Base-by-base conservation (phyloP, 306 rosid species). In the Styphnolobium japonicum region DNA sequence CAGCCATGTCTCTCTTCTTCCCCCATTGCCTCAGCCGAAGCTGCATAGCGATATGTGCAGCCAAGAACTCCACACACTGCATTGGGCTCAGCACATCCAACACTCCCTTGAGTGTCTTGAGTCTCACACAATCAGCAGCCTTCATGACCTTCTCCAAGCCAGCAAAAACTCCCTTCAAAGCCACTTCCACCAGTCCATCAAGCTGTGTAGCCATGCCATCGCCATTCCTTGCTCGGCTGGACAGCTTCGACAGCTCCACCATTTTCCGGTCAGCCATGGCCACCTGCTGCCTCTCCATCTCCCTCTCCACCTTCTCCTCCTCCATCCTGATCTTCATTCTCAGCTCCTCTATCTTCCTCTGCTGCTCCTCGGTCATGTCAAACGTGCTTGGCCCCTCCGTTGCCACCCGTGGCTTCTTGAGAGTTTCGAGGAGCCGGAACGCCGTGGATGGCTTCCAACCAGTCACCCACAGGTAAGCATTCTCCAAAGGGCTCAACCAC, bases 111-210 rank as follows among this genome's bases (percentile, higher is more conserved):
- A 93, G 43, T 11, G 95, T 71, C 82, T 87, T 90, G 42, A 91
- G 84, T 61, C 98, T 87, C 52, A 85, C 94, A 64, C 97, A 90
- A 80, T 93, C 97, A 0, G 97, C 92, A 51, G 83, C 88, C 85
- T 93, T 90, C 94, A 93, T 85, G 0, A 84, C 75, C 62, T 63
- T 84, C 89, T 91, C 98, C 71, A 93, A 31, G 23, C 89, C 88
- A 0, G 19, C 79, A 69, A 87, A 14, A 11, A 93, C 48, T 0
- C 81, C 82, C 25, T 79, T 86, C 84, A 93, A 1, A 0, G 89
- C 93, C 21, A 65, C 84, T 3, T 82, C 86, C 31, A 71, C 89
- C 51, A 69, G 11, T 31, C 64, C 74, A 15, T 84, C 89, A 3
- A 82, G 52, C 11, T 62, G 48, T 0, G 4, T 74, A 25, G 5